Conservation (phyloP, 257 asterid genomes). For the Solanum pennellii region DNA sequence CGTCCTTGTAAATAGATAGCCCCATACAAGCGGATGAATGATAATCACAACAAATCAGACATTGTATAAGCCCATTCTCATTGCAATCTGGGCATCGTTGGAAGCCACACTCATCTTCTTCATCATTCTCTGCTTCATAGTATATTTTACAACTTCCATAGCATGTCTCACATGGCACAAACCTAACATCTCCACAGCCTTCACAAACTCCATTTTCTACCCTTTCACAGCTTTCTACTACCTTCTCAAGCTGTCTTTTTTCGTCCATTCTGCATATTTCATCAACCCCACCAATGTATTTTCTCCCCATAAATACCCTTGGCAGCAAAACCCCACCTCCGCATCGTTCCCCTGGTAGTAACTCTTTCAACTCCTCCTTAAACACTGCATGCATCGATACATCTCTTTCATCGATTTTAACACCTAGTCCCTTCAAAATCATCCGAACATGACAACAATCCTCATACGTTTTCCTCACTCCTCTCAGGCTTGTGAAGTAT, state of each 20-base stretch:
- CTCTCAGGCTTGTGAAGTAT: conserved; percentile 67
- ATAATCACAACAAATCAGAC: conserved; percentile 33
- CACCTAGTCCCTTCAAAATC: conserved; percentile 57
- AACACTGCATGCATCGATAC: conserved; percentile 89
- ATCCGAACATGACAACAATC: conserved; percentile 75
- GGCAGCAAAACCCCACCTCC: conserved; percentile 41
- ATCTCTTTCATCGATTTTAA: conserved; percentile 76
- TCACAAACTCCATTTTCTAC: conserved; percentile 42
- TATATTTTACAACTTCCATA: conserved; percentile 86
- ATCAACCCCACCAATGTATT: conserved; percentile 69
- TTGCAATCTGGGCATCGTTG: conserved; percentile 64
- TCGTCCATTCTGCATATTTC: conserved; percentile 66
- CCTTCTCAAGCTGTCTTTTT: conserved; percentile 60
- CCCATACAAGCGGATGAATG: neutral
- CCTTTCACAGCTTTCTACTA: conserved; percentile 44
- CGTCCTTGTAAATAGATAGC: neutral
- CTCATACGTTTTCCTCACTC: conserved; percentile 89
- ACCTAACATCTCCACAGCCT: conserved; percentile 76
- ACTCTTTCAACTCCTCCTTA: conserved; percentile 63
- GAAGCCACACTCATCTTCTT: conserved; percentile 31
- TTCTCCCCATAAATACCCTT: conserved; percentile 44
- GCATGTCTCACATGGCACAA: conserved; percentile 84
- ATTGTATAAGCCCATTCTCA: conserved; percentile 56
- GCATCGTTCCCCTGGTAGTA: conserved; percentile 32
- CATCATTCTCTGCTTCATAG: conserved; percentile 31